A percentile compares a stretch with the other conserved stretches of the same genome.
Conservation (phyloP, 192 early-diverging fungal genomes). For the Gamsiella multidivaricata region DNA sequence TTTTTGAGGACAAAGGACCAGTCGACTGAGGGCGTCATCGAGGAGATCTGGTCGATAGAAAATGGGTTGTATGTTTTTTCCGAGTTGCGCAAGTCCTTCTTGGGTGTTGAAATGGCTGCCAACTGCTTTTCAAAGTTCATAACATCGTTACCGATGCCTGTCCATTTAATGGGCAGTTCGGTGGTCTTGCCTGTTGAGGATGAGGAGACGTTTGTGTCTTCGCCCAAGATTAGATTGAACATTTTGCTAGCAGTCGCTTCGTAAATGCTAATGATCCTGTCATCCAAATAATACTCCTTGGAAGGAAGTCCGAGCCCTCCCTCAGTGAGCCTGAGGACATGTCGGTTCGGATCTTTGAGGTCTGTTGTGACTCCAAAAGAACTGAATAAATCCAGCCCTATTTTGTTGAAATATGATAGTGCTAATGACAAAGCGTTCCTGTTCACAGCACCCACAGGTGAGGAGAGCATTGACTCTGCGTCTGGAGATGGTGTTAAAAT, state of each 20-base stretch:
- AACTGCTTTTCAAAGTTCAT: constrained; percentile 65
- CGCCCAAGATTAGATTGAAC: constrained; percentile 46
- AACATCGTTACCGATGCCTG: constrained; percentile 48
- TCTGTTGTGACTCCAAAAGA: constrained; percentile 59
- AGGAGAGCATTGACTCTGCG: background rate
- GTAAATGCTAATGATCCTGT: constrained; percentile 52
- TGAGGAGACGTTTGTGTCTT: background rate
- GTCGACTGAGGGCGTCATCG: constrained; percentile 49
- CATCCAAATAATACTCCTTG: constrained; percentile 71
- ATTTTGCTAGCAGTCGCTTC: constrained; percentile 51
- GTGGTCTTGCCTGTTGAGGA: background rate
- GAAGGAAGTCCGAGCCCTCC: constrained; percentile 66
- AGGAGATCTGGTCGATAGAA: constrained; percentile 25
- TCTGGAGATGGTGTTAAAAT: background rate
- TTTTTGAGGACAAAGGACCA: constrained; percentile 44
- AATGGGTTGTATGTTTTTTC: constrained; percentile 57
- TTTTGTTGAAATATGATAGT: constrained; percentile 23
- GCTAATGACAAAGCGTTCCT: constrained; percentile 8
- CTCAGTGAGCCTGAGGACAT: constrained; percentile 61
- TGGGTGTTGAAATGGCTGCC: constrained; percentile 53
- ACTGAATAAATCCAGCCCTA: constrained; percentile 55
- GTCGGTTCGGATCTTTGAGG: constrained; percentile 64
- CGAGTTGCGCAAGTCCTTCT: constrained; percentile 56
- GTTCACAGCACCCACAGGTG: background rate
- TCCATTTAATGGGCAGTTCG: constrained; percentile 10